phyloP scores from a whole-genome alignment of 306 rosid genomes.

The Hylodesmum podocarpum region DNA sequence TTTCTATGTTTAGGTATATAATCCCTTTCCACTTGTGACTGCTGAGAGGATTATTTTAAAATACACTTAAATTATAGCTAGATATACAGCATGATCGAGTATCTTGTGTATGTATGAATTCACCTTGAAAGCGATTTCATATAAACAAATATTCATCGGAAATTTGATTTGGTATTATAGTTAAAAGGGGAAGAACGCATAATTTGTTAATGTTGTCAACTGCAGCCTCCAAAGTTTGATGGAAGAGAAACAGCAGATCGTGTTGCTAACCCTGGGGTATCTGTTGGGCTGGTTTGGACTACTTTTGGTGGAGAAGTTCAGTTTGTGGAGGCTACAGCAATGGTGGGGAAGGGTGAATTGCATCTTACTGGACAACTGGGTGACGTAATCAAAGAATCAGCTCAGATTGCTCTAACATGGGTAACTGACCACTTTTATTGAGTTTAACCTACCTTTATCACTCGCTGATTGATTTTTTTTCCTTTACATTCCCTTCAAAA shows the following conservation, averaged over 20 bases:
- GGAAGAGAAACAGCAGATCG: conserved; percentile 89
- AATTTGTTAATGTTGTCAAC: conserved; percentile 22
- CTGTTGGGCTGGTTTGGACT: conserved; percentile 98
- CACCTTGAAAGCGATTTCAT: conserved; percentile 7
- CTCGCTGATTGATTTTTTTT: conserved; percentile 4
- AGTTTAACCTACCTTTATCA: conserved; percentile 10
- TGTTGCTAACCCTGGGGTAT: conserved; percentile 78
- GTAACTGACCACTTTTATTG: conserved; percentile 49
- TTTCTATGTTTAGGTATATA: neutral
- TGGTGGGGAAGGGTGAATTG: conserved; percentile 91
- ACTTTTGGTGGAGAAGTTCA: conserved; percentile 98
- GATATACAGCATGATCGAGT: conserved; percentile 16
- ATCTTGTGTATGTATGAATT: conserved; percentile 4
- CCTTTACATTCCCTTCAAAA: conserved; percentile 7
- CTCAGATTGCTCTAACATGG: conserved; percentile 98
- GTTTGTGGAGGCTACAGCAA: conserved; percentile 93
- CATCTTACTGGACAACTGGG: conserved; percentile 99
- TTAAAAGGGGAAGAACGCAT: conserved; percentile 23
- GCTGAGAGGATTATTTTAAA: conserved; percentile 2
- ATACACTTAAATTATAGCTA: conserved; percentile 1
- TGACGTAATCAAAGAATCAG: conserved; percentile 97
- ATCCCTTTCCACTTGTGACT: neutral
- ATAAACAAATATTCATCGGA: neutral
- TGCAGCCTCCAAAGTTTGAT: conserved; percentile 96
- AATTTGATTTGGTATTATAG: conserved; percentile 13